These are phyloP conservation scores for Bipolaris sorokiniana DNA, from an alignment of 2,329 filamentous ascomycete species.

Conservation along the genomic window DNA sequence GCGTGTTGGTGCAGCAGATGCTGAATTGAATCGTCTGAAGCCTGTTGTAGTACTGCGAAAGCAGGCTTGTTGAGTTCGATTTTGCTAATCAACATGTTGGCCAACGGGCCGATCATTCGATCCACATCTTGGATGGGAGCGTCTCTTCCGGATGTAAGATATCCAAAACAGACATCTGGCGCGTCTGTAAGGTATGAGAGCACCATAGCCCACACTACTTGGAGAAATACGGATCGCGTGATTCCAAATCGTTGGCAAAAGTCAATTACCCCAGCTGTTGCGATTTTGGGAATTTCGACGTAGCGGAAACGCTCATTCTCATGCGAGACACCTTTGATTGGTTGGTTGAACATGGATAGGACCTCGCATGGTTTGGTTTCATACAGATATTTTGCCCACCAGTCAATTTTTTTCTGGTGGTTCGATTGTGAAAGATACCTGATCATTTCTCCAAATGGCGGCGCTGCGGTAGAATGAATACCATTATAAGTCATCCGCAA, in stretches of 20 bases:
- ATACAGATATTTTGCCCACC: neutral
- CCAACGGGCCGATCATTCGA: constrained; percentile 42
- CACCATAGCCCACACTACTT: constrained; percentile 26
- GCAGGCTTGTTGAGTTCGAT: neutral
- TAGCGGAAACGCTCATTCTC: too few species aligned
- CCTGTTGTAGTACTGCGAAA: neutral
- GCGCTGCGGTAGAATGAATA: too few species aligned
- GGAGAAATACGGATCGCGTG: constrained; percentile 14
- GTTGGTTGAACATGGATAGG: too few species aligned
- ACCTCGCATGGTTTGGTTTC: neutral
- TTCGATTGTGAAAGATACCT: too few species aligned
- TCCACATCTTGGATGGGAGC: constrained; percentile 30
- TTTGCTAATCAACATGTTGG: neutral
- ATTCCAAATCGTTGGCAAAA: neutral
- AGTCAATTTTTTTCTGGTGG: too few species aligned
- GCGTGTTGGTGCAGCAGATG: neutral
- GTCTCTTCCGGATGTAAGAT: constrained; percentile 20
- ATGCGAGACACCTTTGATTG: too few species aligned
- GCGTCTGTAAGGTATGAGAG: constrained; percentile 12
- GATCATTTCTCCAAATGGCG: too few species aligned
- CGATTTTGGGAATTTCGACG: too few species aligned
- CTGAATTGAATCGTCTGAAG: neutral
- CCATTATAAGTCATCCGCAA: too few species aligned
- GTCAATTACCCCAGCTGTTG: neutral
- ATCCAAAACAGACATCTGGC: constrained; percentile 21